phyloP scores from a whole-genome alignment of 169 alveolate species.

The Plasmodium cynomolgi region DNA sequence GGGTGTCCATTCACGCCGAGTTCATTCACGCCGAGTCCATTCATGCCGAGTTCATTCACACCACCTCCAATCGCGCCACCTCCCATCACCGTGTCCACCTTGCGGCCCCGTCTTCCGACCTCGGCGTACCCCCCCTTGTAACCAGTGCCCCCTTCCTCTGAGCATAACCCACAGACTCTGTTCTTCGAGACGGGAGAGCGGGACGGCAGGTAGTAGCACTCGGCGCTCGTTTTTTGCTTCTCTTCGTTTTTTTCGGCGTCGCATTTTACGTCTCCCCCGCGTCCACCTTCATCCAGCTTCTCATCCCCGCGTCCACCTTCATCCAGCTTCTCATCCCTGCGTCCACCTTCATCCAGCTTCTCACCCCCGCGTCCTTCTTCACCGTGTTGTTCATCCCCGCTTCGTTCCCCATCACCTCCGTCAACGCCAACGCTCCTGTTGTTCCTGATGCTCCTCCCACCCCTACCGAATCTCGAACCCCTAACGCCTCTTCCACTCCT shows the following conservation, averaged over 20 bases:
- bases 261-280: not conserved
- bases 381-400: too few relatives aligned
- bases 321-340: too few relatives aligned
- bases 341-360: too few relatives aligned
- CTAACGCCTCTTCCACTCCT: not conserved
- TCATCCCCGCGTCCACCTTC: too few relatives aligned
- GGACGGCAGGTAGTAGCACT: not conserved
- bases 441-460: not conserved
- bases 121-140: too few relatives aligned
- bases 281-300: too few relatives aligned
- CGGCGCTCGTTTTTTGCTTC: not conserved
- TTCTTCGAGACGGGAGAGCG: too few relatives aligned
- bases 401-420: not conserved
- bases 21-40: not conserved
- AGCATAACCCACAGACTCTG: too few relatives aligned
- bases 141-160: too few relatives aligned
- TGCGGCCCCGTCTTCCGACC: not conserved
- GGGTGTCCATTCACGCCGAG: not conserved
- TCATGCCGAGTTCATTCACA: too few relatives aligned
- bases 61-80: too few relatives aligned
- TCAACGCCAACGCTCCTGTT: not conserved
- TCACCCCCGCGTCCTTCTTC: too few relatives aligned
- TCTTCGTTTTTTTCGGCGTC: not conserved
- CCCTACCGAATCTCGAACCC: not conserved
- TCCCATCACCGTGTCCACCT: not conserved